These are phyloP conservation scores for Fusarium xylarioides DNA, from an alignment of 2,329 filamentous ascomycete genomes.

Conservation along the genomic window DNA sequence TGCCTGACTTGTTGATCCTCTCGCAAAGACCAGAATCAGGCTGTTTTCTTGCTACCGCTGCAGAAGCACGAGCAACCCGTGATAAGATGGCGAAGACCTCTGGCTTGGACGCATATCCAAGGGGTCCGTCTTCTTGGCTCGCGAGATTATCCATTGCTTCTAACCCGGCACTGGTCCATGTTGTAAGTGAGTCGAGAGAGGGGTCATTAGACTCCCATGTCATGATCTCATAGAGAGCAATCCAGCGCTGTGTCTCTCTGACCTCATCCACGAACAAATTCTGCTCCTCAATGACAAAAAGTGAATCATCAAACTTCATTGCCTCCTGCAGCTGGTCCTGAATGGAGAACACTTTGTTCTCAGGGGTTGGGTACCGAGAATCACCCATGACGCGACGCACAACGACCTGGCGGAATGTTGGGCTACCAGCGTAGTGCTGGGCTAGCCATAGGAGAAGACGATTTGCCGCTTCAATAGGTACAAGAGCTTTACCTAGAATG, in stretches of 20 bases:
- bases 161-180: constrained; percentile 64
- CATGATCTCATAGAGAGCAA: constrained; percentile 54
- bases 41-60: constrained; percentile 45
- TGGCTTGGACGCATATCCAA: constrained; percentile 77
- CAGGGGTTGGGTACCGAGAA: constrained; percentile 14
- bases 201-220: constrained; percentile 33
- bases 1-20: constrained; percentile 11
- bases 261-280: constrained; percentile 92
- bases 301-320: constrained; percentile 66
- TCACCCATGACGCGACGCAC: constrained; percentile 53
- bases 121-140: constrained; percentile 65
- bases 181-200: constrained; percentile 42
- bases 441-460: constrained; percentile 57
- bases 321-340: constrained; percentile 56
- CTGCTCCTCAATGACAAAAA: constrained; percentile 91
- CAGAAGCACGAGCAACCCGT: constrained; percentile 54
- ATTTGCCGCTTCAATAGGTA: constrained; percentile 58
- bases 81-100: constrained; percentile 71
- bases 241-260: constrained; percentile 77
- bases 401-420: constrained; percentile 53
- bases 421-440: constrained; percentile 45
- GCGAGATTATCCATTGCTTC: constrained; percentile 49
- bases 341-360: constrained; percentile 28
- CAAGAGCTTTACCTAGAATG: constrained; percentile 57
- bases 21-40: constrained; percentile 17